phyloP scores from a whole-genome alignment of 768 basidiomycete genomes.

The Sporobolomyces phaffii region DNA sequence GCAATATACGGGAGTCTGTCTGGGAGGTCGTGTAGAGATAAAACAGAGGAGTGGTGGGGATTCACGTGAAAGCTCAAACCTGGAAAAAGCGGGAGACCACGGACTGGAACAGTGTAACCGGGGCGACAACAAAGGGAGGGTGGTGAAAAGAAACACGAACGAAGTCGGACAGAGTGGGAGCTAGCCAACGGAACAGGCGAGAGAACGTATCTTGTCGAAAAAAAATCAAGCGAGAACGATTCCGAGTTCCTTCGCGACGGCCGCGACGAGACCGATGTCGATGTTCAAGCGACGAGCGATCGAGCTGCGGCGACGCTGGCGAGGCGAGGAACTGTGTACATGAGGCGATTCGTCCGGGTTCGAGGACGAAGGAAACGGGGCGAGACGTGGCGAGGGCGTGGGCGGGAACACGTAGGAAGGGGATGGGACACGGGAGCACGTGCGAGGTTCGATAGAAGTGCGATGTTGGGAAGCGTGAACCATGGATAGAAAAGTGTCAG shows the following conservation, averaged over 20 bases:
- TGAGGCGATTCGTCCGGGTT: neutral
- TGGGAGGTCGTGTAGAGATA: too few species aligned
- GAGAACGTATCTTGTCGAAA: too few species aligned
- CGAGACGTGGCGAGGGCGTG: neutral
- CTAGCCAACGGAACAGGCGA: too few species aligned
- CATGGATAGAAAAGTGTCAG: neutral
- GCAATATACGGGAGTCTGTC: too few species aligned
- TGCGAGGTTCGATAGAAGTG: neutral
- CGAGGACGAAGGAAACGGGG: neutral
- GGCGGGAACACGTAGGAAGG: slow-evolving; percentile 3
- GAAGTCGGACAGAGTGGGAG: too few species aligned
- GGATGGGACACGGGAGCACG: neutral
- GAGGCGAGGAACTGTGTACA: too few species aligned
- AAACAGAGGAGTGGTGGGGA: too few species aligned
- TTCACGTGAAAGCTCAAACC: too few species aligned
- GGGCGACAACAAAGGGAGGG: too few species aligned
- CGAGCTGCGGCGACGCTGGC: slow-evolving; percentile 14
- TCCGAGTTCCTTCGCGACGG: slow-evolving; percentile 16
- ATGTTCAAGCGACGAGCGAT: slow-evolving; percentile 15
- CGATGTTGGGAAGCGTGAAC: neutral
- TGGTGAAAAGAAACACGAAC: too few species aligned
- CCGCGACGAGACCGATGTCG: slow-evolving; percentile 6
- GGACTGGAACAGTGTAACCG: too few species aligned
- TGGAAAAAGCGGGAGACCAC: too few species aligned
- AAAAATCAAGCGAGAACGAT: slow-evolving; percentile 1